These are phyloP conservation scores for Butyriboletus pseudospeciosus DNA, from an alignment of 1,284 basidiomycete genomes.

Conservation along the genomic window DNA sequence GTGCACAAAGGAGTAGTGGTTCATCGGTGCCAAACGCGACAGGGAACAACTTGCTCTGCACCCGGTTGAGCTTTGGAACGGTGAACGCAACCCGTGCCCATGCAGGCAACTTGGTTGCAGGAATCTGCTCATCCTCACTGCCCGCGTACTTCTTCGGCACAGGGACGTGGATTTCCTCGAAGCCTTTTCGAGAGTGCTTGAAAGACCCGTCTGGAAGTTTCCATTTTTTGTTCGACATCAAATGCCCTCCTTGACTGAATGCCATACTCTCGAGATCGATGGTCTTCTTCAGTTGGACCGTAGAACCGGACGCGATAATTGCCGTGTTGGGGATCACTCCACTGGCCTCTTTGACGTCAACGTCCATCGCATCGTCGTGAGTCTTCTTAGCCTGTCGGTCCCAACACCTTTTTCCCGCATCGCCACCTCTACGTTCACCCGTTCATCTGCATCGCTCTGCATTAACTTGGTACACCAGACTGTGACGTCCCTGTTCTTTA, in stretches of 20 bases:
- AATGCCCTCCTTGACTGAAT: constrained; percentile 91
- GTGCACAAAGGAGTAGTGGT: constrained; percentile 93
- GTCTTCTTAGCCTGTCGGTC: constrained; percentile 55
- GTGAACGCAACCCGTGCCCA: constrained; percentile 91
- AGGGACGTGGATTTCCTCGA: constrained; percentile 98
- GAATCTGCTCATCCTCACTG: constrained; percentile 69
- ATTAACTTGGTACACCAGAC: constrained; percentile 99
- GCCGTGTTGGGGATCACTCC: constrained; percentile 76
- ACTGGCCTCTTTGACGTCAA: constrained; percentile 53
- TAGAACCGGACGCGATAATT: constrained; percentile 85
- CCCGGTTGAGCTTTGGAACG: constrained; percentile 79
- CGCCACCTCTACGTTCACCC: constrained; percentile 92
- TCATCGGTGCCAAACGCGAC: constrained; percentile 94
- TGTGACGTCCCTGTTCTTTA: constrained; percentile 94
- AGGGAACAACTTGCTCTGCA: constrained; percentile 93
- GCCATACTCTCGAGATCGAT: constrained; percentile 95
- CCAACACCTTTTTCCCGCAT: constrained; percentile 98
- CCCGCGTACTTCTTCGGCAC: constrained; percentile 80
- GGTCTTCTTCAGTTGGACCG: constrained; percentile 78
- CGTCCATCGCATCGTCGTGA: constrained; percentile 68
- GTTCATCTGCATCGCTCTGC: constrained; percentile 84
- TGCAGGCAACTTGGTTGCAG: constrained; percentile 69
- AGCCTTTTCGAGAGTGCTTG: constrained; percentile 95
- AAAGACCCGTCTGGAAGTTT: constrained; percentile 97
- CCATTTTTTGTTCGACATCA: constrained; percentile 99